These are phyloP conservation scores for Laburnicola sp. DNA, from an alignment of 2,329 filamentous ascomycete species.

Conservation along the genomic window DNA sequence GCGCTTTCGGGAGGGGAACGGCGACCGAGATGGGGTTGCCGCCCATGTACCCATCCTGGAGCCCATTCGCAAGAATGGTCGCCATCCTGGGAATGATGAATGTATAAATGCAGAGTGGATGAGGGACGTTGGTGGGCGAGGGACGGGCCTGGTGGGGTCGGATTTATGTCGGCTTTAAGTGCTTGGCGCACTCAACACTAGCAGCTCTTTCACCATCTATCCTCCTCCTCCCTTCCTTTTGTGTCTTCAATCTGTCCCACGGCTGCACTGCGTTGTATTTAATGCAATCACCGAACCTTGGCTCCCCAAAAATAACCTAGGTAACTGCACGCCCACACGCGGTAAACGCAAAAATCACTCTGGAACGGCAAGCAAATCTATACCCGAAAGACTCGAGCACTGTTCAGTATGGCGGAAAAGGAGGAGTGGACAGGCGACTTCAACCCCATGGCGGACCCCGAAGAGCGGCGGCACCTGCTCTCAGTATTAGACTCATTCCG, in stretches of 20 bases:
- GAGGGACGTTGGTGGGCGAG: too few species aligned
- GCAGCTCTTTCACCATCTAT: neutral
- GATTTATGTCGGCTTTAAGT: neutral
- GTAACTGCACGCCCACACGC: too few species aligned
- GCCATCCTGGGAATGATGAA: slow-evolving; percentile 22
- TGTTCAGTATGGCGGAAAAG: slow-evolving; percentile 24
- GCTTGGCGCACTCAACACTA: neutral
- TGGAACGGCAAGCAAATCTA: too few species aligned
- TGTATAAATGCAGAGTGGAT: too few species aligned
- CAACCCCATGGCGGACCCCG: slow-evolving; percentile 70
- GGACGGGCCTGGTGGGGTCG: neutral
- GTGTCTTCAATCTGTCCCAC: neutral
- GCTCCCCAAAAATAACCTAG: too few species aligned
- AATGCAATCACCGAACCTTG: too few species aligned
- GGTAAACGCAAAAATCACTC: too few species aligned
- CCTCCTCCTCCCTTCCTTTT: too few species aligned
- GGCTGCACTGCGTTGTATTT: neutral
- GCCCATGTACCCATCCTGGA: slow-evolving; percentile 18
- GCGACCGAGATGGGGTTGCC: slow-evolving; percentile 57
- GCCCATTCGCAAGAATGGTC: slow-evolving; percentile 14
- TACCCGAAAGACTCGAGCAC: neutral
- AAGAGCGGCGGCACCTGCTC: slow-evolving; percentile 79
- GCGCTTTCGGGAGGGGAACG: slow-evolving; percentile 60
- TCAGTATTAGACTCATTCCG: slow-evolving; percentile 85
- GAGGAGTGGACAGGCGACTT: slow-evolving; percentile 63